Percentiles rank a stretch among this genome's conserved stretches.
These are phyloP conservation scores for Phytopythium delawarense DNA, from an alignment of 352 stramenopile species.

Conservation along the genomic window DNA sequence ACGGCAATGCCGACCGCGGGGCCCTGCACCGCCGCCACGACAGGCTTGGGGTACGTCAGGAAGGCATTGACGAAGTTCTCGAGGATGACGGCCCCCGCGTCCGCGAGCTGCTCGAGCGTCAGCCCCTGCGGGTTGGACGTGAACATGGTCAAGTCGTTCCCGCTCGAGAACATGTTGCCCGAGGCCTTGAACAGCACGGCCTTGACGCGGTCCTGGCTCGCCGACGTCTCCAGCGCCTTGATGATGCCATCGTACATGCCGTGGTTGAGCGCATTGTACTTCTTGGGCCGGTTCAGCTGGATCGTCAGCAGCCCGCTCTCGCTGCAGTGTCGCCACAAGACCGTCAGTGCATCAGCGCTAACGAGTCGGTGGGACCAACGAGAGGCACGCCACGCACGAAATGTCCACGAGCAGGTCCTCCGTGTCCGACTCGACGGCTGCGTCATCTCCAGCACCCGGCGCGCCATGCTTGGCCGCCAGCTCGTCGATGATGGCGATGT, in stretches of 20 bases:
- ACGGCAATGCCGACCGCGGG: constrained; percentile 88
- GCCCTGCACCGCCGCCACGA: constrained; percentile 88
- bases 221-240: constrained; percentile 58
- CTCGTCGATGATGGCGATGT: constrained; percentile 75
- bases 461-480: constrained; percentile 43
- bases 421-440: constrained; percentile 15
- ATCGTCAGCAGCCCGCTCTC: constrained; percentile 66
- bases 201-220: constrained; percentile 62
- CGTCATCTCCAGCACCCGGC: constrained; percentile 4
- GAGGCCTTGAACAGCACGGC: constrained; percentile 84
- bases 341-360: background rate
- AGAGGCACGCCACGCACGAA: constrained; percentile 25
- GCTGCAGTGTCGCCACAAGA: constrained; percentile 12
- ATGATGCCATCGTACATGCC: constrained; percentile 80
- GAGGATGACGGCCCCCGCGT: constrained; percentile 45
- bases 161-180: constrained; percentile 88
- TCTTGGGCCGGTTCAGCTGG: constrained; percentile 71
- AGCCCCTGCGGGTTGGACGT: constrained; percentile 44
- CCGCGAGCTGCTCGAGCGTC: constrained; percentile 54
- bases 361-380: background rate
- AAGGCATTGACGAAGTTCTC: constrained; percentile 72
- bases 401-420: constrained; percentile 53
- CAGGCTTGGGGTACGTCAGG: constrained; percentile 87
- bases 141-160: constrained; percentile 87
- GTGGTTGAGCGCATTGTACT: constrained; percentile 87